A percentile compares a stretch with the other conserved stretches of the same genome.
These are phyloP conservation scores for Amanita jacksonii DNA, from an alignment of 768 basidiomycete species.

Conservation along the genomic window DNA sequence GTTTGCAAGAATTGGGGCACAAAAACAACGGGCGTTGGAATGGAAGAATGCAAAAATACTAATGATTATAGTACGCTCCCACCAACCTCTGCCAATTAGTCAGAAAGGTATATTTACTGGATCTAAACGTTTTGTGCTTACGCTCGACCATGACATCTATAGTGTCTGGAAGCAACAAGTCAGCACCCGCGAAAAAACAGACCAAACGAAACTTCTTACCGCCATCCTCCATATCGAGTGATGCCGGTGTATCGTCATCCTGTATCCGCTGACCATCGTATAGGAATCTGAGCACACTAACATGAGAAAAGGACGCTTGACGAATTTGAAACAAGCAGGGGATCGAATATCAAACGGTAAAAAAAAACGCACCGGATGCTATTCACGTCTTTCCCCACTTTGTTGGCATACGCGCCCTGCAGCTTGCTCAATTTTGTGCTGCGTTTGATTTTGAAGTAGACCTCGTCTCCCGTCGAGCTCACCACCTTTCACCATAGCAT, in stretches of 20 bases:
- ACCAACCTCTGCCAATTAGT: conserved; percentile 5
- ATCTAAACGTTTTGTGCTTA: conserved; percentile 37
- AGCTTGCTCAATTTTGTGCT: conserved; percentile 89
- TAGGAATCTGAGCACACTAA: conserved; percentile 52
- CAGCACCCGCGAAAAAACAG: too few species aligned
- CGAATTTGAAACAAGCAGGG: neutral
- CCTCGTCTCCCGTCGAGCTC: conserved; percentile 71
- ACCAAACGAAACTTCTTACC: too few species aligned
- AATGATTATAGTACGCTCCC: conserved; percentile 1
- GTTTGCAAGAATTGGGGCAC: neutral
- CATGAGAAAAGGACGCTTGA: conserved; percentile 2
- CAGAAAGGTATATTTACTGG: conserved; percentile 10
- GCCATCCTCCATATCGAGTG: conserved; percentile 84
- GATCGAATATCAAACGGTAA: neutral
- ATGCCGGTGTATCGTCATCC: conserved; percentile 80
- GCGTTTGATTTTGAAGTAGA: conserved; percentile 96
- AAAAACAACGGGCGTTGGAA: neutral
- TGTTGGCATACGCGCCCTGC: conserved; percentile 85
- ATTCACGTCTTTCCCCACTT: conserved; percentile 82
- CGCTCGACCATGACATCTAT: conserved; percentile 98
- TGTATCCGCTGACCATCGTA: conserved; percentile 83
- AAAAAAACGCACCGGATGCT: conserved; percentile 68
- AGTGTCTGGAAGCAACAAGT: conserved; percentile 62
- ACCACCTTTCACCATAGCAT: conserved; percentile 45
- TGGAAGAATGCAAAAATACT: neutral